These are phyloP conservation scores for Tulasnella sp. DNA, from an alignment of 768 basidiomycete genomes.

Conservation along the genomic window DNA sequence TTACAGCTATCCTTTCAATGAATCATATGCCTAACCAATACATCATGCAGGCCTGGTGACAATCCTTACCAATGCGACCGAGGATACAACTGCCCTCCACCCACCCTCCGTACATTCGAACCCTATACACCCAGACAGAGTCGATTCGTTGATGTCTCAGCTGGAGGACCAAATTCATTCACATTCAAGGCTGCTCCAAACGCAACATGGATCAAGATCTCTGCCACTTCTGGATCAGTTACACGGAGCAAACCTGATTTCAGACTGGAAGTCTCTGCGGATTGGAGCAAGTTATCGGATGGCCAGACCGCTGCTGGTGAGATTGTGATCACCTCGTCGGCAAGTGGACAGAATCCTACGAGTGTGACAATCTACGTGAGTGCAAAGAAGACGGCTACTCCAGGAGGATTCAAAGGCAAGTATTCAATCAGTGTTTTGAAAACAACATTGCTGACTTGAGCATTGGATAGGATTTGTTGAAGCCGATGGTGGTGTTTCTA, in stretches of 20 bases:
- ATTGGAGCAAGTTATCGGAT: conserved; percentile 37
- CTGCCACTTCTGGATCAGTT: conserved; percentile 37
- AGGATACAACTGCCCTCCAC: conserved; percentile 36
- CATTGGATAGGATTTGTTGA: conserved; percentile 42
- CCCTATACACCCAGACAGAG: conserved; percentile 41
- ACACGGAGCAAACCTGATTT: conserved; percentile 36
- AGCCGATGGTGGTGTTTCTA: conserved; percentile 46
- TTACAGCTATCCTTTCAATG: too few species aligned
- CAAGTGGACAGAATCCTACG: conserved; percentile 29
- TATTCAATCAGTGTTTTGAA: not conserved
- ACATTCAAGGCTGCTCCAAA: conserved; percentile 39
- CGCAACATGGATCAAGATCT: conserved; percentile 41
- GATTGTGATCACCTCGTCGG: conserved; percentile 38
- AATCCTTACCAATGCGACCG: conserved; percentile 43
- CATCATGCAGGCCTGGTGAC: conserved; percentile 46
- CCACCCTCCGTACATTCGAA: conserved; percentile 38
- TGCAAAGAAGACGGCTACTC: conserved; percentile 27
- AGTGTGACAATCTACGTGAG: conserved; percentile 24
- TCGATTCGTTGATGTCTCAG: conserved; percentile 47
- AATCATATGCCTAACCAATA: too few species aligned
- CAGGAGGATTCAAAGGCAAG: conserved; percentile 39
- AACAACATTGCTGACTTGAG: not conserved
- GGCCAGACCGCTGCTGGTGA: conserved; percentile 25
- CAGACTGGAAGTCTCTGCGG: conserved; percentile 42
- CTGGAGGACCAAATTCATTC: conserved; percentile 47